Percentiles rank a stretch among this genome's conserved stretches.
phyloP scores from a whole-genome alignment of 768 basidiomycete genomes.

The Lenzites betulinus region DNA sequence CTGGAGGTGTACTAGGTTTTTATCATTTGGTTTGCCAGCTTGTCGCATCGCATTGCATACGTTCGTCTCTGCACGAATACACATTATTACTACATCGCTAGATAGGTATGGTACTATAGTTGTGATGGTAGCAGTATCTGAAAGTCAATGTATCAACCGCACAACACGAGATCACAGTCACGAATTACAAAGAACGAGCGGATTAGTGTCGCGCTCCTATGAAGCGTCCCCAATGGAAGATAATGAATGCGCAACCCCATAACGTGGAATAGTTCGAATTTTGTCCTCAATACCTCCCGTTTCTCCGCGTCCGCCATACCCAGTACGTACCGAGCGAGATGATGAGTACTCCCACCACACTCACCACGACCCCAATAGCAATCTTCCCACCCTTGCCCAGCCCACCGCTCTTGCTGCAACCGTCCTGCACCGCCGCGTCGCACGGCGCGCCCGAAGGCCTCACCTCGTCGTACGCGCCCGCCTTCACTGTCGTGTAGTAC shows the following conservation, averaged over 20 bases:
- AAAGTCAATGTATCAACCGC: not conserved
- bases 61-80: not conserved
- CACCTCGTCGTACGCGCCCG: conserved; percentile 63
- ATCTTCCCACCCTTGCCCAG: conserved; percentile 66
- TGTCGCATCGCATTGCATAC: not conserved
- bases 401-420: conserved; percentile 43
- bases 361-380: conserved; percentile 68
- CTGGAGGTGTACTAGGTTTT: conserved; percentile 65
- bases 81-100: not conserved
- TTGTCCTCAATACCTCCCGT: conserved; percentile 9
- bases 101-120: not conserved
- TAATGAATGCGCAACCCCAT: too few relatives aligned
- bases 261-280: too few relatives aligned
- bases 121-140: too few relatives aligned
- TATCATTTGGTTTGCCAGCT: not conserved
- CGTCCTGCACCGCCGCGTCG: conserved; percentile 64
- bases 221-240: not conserved
- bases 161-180: too few relatives aligned
- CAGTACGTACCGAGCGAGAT: conserved; percentile 42
- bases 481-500: conserved; percentile 70
- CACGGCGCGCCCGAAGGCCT: conserved; percentile 74
- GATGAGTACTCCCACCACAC: conserved; percentile 61
- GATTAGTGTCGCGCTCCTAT: not conserved
- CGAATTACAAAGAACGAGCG: not conserved
- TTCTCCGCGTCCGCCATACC: conserved; percentile 19